phyloP scores from a whole-genome alignment of 2,329 filamentous ascomycete genomes.

The Fusarium sp. region DNA sequence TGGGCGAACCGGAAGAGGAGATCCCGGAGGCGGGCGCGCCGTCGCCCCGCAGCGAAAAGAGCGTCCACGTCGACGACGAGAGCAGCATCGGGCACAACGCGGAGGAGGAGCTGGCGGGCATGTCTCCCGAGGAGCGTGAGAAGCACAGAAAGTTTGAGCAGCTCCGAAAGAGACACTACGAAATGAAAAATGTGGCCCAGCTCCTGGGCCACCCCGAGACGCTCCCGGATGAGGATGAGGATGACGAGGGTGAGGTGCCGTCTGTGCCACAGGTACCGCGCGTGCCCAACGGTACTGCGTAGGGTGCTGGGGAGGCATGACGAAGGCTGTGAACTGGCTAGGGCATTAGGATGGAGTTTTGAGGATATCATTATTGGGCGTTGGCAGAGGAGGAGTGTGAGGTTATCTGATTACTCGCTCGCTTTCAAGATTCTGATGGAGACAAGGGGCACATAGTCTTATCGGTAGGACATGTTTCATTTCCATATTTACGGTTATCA shows the following conservation, averaged over 20 bases:
- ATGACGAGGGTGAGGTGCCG: slow-evolving; percentile 61
- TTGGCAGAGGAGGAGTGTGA: slow-evolving; percentile 35
- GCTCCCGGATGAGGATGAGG: slow-evolving; percentile 67
- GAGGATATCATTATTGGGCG: slow-evolving; percentile 42
- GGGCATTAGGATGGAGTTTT: slow-evolving; percentile 40
- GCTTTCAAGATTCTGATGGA: slow-evolving; percentile 29
- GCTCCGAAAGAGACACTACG: slow-evolving; percentile 95
- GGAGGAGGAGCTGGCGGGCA: slow-evolving; percentile 62
- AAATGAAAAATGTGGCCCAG: slow-evolving; percentile 95
- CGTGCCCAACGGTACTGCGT: slow-evolving; percentile 53
- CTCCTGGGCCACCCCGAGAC: slow-evolving; percentile 81
- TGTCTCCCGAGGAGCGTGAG: slow-evolving; percentile 79
- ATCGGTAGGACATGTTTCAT: slow-evolving; percentile 26
- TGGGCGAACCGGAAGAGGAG: slow-evolving; percentile 90
- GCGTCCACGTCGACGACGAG: slow-evolving; percentile 80
- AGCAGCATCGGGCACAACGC: slow-evolving; percentile 67
- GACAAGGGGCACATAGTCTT: slow-evolving; percentile 22
- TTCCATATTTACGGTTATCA: slow-evolving; percentile 20
- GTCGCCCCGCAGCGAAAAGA: slow-evolving; percentile 62
- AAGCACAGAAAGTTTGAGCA: slow-evolving; percentile 94
- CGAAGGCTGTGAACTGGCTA: slow-evolving; percentile 6
- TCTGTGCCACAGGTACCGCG: slow-evolving; percentile 54
- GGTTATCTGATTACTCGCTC: slow-evolving; percentile 22
- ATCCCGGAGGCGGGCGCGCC: slow-evolving; percentile 59
- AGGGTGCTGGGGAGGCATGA: slow-evolving; percentile 20